Evolutionary conservation across 2,329 filamentous ascomycete species (phyloP), one percentile per base, ranked within the genome.

Genomic region (Colletotrichum sp.): DNA sequence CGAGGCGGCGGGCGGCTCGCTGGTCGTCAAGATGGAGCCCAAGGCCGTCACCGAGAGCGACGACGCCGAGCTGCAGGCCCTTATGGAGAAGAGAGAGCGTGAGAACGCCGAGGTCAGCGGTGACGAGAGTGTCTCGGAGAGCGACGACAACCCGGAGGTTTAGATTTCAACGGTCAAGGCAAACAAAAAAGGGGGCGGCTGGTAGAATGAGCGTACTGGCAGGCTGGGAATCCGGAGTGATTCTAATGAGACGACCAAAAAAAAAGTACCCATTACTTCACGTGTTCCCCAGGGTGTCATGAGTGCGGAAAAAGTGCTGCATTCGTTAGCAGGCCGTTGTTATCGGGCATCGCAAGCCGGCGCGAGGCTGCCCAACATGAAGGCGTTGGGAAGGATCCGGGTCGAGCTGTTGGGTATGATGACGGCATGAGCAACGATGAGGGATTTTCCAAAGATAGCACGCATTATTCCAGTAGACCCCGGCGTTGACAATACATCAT

Each of bases 11-110:
- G 94, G 94, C 70, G 97, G 97, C 77, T 93, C 92, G 83, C 94
- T 96, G 82, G 91, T 93, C 58, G 94, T 98, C 80, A 98, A 97
- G 92, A 99, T 99, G 97, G 96, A 97, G 82, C 97, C 97, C 80
- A 98, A 98, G 93, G 97, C 97, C 6, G 97, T 99, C 77, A 99
- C 97, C 2, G 97, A 98, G 90, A 97, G 96, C 85, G 97, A 99
- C 82, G 97, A 99, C 83, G 97, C 96, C 30, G 96, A 98, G 87
- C 90, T 99, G 79, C 96, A 98, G 86, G 97, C 96, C 68, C 91
- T 99, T 79, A 99, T 99, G 97, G 97, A 98, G 91, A 98, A 98
- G 93, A 93, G 95, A 79, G 97, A 98, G 89, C 94, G 95, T 79
- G 96, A 98, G 91, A 99, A 99, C 87, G 95, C 95, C 84, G 95